Conservation (phyloP, 306 rosid species). For the Pyrus communis region DNA sequence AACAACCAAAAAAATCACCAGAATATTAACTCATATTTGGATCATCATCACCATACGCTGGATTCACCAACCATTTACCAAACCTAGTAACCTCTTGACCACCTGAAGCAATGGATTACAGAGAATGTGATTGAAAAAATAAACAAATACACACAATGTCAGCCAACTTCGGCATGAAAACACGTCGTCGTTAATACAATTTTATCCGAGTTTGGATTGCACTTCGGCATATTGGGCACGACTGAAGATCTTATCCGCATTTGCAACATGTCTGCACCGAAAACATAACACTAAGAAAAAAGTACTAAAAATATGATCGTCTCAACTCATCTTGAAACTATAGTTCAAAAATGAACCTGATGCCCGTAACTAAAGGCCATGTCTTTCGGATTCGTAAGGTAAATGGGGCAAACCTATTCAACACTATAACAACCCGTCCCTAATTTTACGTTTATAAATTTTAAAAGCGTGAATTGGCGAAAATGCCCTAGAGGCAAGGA, state of each 20-base stretch:
- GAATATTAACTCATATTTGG: background rate
- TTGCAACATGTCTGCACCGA: slow-evolving; percentile 78
- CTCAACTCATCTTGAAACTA: background rate
- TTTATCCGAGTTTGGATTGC: slow-evolving; percentile 64
- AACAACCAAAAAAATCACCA: background rate
- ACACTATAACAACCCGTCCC: background rate
- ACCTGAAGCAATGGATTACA: slow-evolving; percentile 14
- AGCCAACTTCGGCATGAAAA: background rate
- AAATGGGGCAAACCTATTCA: slow-evolving; percentile 78
- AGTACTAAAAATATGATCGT: background rate
- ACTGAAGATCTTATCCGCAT: slow-evolving; percentile 62
- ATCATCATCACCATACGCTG: background rate
- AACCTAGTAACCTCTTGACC: slow-evolving; percentile 2
- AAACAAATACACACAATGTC: background rate
- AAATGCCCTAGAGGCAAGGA: no score
- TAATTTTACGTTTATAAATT: no score
- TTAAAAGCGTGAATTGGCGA: no score
- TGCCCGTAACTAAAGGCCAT: slow-evolving; percentile 98
- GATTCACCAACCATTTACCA: background rate
- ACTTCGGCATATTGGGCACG: slow-evolving; percentile 86
- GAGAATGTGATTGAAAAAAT: slow-evolving; percentile 23
- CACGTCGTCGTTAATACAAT: slow-evolving; percentile 42
- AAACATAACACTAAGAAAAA: background rate
- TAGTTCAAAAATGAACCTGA: slow-evolving; percentile 47
- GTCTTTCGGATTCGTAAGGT: slow-evolving; percentile 69